phyloP scores from a whole-genome alignment of 1,139 yeast genomes.

The Sugiyamaella castrensis region DNA sequence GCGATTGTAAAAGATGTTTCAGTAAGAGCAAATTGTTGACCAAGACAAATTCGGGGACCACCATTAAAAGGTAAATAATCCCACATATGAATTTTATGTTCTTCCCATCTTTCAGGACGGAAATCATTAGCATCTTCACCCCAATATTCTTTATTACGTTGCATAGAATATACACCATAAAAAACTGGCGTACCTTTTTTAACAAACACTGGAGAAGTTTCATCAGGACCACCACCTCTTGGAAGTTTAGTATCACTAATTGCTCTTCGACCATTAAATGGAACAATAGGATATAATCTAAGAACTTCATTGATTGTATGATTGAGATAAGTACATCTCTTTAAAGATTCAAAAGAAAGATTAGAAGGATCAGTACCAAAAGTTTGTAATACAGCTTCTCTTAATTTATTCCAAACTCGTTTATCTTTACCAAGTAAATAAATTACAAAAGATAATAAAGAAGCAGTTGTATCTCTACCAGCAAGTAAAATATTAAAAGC shows the following conservation, averaged over 20 bases:
- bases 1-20: conserved; percentile 50
- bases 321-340: conserved; percentile 49
- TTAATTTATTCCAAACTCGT: conserved; percentile 41
- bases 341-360: conserved; percentile 48
- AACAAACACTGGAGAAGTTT: conserved; percentile 43
- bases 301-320: conserved; percentile 51
- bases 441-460: conserved; percentile 48
- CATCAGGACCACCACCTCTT: conserved; percentile 51
- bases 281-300: conserved; percentile 57
- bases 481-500: conserved; percentile 52
- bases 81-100: conserved; percentile 38
- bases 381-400: conserved; percentile 38
- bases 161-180: conserved; percentile 48
- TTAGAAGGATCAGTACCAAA: conserved; percentile 28
- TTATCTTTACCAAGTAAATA: conserved; percentile 49
- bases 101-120: conserved; percentile 52
- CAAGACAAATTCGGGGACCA: conserved; percentile 59
- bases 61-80: conserved; percentile 57
- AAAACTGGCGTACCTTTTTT: conserved; percentile 48
- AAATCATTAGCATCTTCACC: conserved; percentile 50
- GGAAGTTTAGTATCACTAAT: conserved; percentile 49
- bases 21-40: conserved; percentile 58
- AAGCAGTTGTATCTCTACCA: conserved; percentile 60
- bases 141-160: conserved; percentile 45
- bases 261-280: conserved; percentile 49